Conservation (phyloP, 2,329 filamentous ascomycete genomes). For the Alternaria arbusti region DNA sequence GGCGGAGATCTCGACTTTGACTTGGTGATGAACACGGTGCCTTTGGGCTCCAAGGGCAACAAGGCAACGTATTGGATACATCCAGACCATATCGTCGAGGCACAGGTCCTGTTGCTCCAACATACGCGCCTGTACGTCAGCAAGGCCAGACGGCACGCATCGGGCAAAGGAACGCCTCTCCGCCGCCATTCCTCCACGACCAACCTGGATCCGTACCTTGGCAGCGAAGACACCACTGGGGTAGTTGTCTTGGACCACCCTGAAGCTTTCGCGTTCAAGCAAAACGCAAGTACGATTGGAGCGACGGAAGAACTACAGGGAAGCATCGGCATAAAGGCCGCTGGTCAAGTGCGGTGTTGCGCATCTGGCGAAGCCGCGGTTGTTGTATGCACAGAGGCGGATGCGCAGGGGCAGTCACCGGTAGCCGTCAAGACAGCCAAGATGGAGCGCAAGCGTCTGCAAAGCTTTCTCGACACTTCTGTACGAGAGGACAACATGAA, state of each 20-base stretch:
- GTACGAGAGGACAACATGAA: constrained; percentile 20
- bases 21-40: constrained; percentile 55
- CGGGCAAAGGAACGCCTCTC: constrained; percentile 28
- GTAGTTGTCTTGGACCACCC: constrained; percentile 57
- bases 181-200: constrained; percentile 34
- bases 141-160: constrained; percentile 23
- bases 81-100: constrained; percentile 60
- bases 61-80: constrained; percentile 63
- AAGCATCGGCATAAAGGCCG: constrained; percentile 37
- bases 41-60: constrained; percentile 53
- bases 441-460: constrained; percentile 52
- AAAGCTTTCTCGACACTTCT: constrained; percentile 47
- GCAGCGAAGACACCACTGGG: constrained; percentile 48
- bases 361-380: constrained; percentile 42
- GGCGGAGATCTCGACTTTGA: constrained; percentile 58
- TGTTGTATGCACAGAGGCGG: constrained; percentile 26
- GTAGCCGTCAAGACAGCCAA: constrained; percentile 37
- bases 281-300: constrained; percentile 54
- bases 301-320: constrained; percentile 47
- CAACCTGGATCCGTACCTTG: constrained; percentile 32
- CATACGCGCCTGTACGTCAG: constrained; percentile 52
- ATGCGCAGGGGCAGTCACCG: constrained; percentile 15
- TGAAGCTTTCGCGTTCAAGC: constrained; percentile 54
- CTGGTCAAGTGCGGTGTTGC: constrained; percentile 45
- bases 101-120: constrained; percentile 60